Evolutionary conservation across 2,329 filamentous ascomycete species (phyloP), one percentile per base, ranked within the genome.

Genomic region (Zopfia rhizophila): DNA sequence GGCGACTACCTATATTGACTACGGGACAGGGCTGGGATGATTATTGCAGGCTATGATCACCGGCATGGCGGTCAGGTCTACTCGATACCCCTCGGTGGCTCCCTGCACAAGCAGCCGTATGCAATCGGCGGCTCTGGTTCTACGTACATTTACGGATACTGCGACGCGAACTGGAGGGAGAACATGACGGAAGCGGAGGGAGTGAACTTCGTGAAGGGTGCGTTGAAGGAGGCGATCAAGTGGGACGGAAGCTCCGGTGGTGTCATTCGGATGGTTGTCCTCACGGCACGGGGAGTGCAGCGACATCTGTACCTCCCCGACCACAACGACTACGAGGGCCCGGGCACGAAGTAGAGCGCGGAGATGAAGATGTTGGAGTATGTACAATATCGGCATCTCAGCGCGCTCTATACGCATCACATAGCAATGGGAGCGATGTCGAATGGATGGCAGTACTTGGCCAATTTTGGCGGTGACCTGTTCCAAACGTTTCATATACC

Each of bases 71-170:
- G 94, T 37, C 92, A 97, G 73, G 93, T 99, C 55, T 99, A 97
- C 80, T 94, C 90, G 65, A 97, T 99, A 72, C 94, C 94, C 3
- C 82, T 97, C 28, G 94, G 94, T 63, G 94, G 94, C 45, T 97
- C 94, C 38, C 85, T 99, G 62, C 94, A 99, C 85, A 97, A 97
- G 82, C 92, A 97, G 73, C 73, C 92, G 13, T 99, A 97, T 70
- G 86, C 94, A 30, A 99, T 99, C 66, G 92, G 91, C 61, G 94
- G 94, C 32, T 97, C 93, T 14, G 94, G 94, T 29, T 97, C 93
- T 62, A 97, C 94, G 52, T 99, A 99, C 80, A 99, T 99, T 75
- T 99, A 97, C 80, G 94, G 94, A 63, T 97, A 96, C 82, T 97
- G 92, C 72, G 93, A 99, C 72, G 87, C 91, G 46, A 85, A 99